Percentiles rank a stretch among this genome's conserved stretches.
Evolutionary conservation across 2,329 filamentous ascomycete species (phyloP).

Genomic region (Cladosporium velox): DNA sequence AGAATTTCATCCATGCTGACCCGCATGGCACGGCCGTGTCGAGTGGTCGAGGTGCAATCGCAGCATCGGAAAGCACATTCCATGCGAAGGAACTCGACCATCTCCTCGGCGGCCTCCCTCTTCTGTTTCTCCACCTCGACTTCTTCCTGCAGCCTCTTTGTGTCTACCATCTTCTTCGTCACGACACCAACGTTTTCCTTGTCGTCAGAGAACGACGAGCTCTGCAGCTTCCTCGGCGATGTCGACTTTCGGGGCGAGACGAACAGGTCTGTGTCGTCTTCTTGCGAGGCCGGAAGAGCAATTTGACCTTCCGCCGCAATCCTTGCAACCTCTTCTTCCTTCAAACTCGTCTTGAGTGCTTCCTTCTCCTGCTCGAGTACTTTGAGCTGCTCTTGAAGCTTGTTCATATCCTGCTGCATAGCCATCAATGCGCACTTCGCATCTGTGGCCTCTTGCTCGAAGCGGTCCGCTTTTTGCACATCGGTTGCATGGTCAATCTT

Average conservation of each 20-base stretch:
- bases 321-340: constrained; percentile 71
- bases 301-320: constrained; percentile 72
- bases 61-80: constrained; percentile 72
- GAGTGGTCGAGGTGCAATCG: constrained; percentile 46
- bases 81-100: constrained; percentile 73
- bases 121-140: constrained; percentile 57
- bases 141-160: constrained; percentile 53
- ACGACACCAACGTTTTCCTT: constrained; percentile 47
- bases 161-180: constrained; percentile 49
- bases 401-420: constrained; percentile 66
- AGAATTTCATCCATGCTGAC: constrained; percentile 32
- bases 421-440: constrained; percentile 67
- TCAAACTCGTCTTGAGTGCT: constrained; percentile 68
- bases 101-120: constrained; percentile 69
- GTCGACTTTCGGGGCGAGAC: constrained; percentile 58
- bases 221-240: constrained; percentile 45
- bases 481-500: constrained; percentile 20
- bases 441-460: constrained; percentile 68
- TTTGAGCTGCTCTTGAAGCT: constrained; percentile 63
- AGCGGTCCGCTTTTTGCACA: constrained; percentile 18
- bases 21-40: constrained; percentile 11
- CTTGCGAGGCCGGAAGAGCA: constrained; percentile 58
- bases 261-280: constrained; percentile 62
- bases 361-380: constrained; percentile 73
- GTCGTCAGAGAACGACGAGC: constrained; percentile 50